Evolutionary conservation across 768 basidiomycete species (phyloP).

Genomic region (Tulasnella sp.): DNA sequence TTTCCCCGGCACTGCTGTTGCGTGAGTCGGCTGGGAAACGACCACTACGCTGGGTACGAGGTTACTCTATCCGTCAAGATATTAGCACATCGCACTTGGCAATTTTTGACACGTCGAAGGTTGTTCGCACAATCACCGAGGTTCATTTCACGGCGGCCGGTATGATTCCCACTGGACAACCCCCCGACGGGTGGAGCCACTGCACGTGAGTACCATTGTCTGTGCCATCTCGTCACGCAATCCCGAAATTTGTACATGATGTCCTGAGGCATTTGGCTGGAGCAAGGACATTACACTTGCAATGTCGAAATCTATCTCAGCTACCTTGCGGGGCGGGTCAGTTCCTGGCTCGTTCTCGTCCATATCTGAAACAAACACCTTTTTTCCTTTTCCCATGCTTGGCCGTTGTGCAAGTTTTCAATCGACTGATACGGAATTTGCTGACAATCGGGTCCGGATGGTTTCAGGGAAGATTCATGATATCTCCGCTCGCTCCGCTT

Average conservation of each 20-base stretch:
- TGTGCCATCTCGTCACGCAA: no score
- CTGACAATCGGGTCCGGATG: no score
- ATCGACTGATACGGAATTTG: no score
- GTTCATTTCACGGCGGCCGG: background rate
- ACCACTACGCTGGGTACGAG: no score
- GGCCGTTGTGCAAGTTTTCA: no score
- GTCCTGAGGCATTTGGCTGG: slow-evolving; percentile 17
- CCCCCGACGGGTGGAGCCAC: background rate
- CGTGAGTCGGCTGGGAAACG: no score
- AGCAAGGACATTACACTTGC: slow-evolving; percentile 4
- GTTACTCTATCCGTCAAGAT: no score
- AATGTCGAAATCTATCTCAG: slow-evolving; percentile 15
- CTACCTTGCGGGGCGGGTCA: slow-evolving; percentile 10
- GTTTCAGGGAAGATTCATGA: no score
- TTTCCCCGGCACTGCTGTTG: no score
- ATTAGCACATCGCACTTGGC: no score
- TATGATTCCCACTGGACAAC: background rate
- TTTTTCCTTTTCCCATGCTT: background rate
- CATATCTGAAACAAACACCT: background rate
- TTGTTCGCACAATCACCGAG: background rate
- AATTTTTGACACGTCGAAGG: background rate
- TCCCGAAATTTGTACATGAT: slow-evolving; percentile 1
- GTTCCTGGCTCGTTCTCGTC: background rate
- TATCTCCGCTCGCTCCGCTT: no score
- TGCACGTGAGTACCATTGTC: no score